These are phyloP conservation scores for Beauveria rudraprayagi DNA, from an alignment of 2,329 filamentous ascomycete genomes.

Conservation along the genomic window DNA sequence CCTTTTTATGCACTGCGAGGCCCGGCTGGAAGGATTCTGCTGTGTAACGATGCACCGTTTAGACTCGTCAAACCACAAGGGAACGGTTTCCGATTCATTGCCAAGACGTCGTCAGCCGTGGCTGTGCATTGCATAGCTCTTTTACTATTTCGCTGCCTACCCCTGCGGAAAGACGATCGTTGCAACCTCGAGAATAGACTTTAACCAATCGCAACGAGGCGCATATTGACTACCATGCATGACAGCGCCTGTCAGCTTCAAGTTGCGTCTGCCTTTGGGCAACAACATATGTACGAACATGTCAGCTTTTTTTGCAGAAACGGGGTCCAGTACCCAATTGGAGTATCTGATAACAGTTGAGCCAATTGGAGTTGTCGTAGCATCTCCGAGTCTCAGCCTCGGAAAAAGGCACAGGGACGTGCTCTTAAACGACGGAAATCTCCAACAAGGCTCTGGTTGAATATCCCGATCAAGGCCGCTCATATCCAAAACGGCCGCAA, in stretches of 20 bases:
- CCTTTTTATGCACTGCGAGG: no score
- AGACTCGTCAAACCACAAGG: no score
- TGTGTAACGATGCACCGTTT: no score
- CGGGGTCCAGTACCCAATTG: no score
- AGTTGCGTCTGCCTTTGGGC: not conserved
- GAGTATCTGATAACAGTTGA: not conserved
- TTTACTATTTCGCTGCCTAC: not conserved
- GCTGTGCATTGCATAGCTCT: not conserved
- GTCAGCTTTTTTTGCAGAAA: no score
- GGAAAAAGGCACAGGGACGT: not conserved
- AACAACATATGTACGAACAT: no score
- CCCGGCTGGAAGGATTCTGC: no score
- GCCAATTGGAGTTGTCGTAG: not conserved
- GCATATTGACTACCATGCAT: not conserved
- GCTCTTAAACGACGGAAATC: no score
- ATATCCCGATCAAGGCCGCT: no score
- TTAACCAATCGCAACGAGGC: not conserved
- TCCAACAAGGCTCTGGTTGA: no score
- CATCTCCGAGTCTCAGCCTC: not conserved
- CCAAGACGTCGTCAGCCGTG: not conserved
- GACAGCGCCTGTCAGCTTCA: not conserved
- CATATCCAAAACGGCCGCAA: no score
- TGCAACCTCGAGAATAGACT: not conserved
- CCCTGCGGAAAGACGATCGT: no score
- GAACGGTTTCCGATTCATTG: not conserved